Conservation (phyloP, 2,329 filamentous ascomycete species). For the Talaromyces pinophilus region DNA sequence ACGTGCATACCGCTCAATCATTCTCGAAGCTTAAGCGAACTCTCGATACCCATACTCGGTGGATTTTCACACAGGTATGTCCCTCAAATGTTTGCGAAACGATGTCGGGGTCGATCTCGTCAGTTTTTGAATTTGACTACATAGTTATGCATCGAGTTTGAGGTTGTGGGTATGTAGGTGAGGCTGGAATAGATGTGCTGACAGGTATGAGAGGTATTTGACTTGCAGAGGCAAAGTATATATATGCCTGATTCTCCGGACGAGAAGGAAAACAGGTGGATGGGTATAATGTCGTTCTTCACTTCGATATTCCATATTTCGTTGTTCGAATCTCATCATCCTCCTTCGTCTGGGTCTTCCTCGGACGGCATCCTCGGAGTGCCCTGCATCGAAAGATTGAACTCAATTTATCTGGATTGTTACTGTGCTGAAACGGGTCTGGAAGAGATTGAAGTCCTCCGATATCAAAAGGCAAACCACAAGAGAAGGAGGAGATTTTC, state of each 20-base stretch:
- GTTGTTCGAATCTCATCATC: not conserved
- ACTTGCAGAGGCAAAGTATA: not conserved
- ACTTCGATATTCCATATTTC: not conserved
- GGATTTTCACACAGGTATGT: not conserved
- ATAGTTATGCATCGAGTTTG: not conserved
- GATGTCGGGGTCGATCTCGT: not conserved
- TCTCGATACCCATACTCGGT: not conserved
- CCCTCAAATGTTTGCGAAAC: not conserved
- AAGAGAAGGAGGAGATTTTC: not conserved
- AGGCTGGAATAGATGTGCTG: not conserved
- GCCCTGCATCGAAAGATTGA: not conserved
- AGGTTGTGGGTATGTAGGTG: not conserved
- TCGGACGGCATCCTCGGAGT: not conserved
- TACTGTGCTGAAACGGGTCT: slow-evolving; percentile 11
- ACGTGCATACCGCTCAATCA: not conserved
- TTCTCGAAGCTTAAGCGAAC: slow-evolving; percentile 7
- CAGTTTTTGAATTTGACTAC: not conserved
- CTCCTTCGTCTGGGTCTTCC: not conserved
- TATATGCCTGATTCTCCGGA: not conserved
- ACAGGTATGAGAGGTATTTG: not conserved
- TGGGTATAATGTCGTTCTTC: not conserved
- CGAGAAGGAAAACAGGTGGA: not conserved
- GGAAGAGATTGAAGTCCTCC: not conserved
- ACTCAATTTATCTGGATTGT: not conserved
- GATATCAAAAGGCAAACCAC: not conserved